Conservation (phyloP, 2,329 filamentous ascomycete genomes). For the Aureobasidium melanogenum region DNA sequence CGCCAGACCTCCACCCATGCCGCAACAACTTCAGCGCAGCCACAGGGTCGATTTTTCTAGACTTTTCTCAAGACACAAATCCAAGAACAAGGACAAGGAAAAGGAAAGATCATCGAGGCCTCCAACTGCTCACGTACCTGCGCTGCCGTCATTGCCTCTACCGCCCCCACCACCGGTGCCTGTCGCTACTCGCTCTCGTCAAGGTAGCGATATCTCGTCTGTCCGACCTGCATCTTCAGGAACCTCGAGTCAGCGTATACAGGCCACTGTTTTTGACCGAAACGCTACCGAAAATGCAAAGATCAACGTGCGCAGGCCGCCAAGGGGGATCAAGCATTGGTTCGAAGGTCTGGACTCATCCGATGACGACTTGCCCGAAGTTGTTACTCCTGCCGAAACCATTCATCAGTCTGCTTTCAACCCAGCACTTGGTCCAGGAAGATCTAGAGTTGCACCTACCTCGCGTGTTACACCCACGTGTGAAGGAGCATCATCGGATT, state of each 20-base stretch:
- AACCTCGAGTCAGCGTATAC: background rate
- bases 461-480: conserved; percentile 12
- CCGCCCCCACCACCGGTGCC: conserved; percentile 8
- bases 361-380: conserved; percentile 15
- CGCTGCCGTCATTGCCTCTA: background rate
- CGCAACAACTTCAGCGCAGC: conserved; percentile 4
- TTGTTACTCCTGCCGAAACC: conserved; percentile 12
- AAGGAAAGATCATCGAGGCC: background rate
- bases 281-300: conserved; percentile 39
- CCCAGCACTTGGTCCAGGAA: conserved; percentile 14
- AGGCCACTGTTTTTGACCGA: conserved; percentile 23
- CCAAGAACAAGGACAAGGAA: conserved; percentile 10
- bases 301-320: conserved; percentile 37
- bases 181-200: background rate
- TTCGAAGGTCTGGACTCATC: conserved; percentile 37
- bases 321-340: conserved; percentile 42
- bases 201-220: conserved; percentile 1
- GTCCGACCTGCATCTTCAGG: conserved; percentile 10
- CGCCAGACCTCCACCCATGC: background rate
- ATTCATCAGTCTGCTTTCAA: conserved; percentile 12
- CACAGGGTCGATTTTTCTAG: conserved; percentile 8
- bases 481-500: conserved; percentile 6
- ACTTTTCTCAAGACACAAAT: conserved; percentile 4
- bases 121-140: background rate
- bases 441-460: conserved; percentile 15